These are phyloP conservation scores for Trichoderma sp. DNA, from an alignment of 2,329 filamentous ascomycete species.

Conservation along the genomic window DNA sequence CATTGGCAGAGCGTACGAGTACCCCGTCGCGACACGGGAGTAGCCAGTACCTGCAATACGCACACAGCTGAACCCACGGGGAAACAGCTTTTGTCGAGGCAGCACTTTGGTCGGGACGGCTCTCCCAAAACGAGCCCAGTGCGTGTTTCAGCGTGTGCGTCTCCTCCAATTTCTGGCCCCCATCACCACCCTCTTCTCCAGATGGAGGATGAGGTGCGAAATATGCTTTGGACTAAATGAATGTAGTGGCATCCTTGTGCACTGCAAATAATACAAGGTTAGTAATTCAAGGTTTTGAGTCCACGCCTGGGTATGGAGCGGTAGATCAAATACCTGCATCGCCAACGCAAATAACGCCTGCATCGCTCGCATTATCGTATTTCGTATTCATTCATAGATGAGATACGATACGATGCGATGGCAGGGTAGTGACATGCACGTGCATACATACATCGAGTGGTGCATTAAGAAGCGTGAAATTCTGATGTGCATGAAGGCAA, in stretches of 20 bases:
- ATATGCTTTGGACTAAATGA: background rate
- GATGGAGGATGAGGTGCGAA: background rate
- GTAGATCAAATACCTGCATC: background rate
- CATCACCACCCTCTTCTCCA: background rate
- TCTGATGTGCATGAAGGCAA: background rate
- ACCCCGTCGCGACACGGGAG: background rate
- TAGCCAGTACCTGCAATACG: background rate
- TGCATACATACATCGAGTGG: background rate
- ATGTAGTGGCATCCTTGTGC: background rate
- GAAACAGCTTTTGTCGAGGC: background rate
- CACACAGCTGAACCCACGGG: constrained; percentile 2
- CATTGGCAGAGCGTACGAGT: background rate
- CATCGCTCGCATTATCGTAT: background rate
- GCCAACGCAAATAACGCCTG: background rate
- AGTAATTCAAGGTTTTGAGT: background rate
- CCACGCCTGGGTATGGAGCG: background rate
- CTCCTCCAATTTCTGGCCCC: constrained; percentile 13
- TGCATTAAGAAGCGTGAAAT: background rate
- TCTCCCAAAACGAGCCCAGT: constrained; percentile 8
- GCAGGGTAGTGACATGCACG: background rate
- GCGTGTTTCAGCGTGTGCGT: constrained; percentile 19
- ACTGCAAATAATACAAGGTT: background rate
- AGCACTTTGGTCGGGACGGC: background rate
- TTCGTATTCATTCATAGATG: background rate
- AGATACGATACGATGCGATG: background rate